Conservation (phyloP, 371 early-diverging fungal genomes). For the Mortierella sp. region DNA sequence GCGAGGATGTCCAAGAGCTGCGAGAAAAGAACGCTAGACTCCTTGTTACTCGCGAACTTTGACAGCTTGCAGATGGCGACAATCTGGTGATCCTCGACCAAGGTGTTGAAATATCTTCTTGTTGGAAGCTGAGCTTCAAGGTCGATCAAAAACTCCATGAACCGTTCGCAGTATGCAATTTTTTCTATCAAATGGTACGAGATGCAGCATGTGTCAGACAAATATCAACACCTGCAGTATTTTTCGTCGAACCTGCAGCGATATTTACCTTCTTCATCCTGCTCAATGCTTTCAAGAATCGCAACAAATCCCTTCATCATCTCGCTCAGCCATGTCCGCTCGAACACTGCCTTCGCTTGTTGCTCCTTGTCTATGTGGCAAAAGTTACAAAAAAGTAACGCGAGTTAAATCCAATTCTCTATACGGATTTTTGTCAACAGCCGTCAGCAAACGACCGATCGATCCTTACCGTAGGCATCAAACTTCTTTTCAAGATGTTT, state of each 20-base stretch:
- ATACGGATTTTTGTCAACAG: too few species aligned
- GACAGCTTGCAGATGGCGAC: slow-evolving; percentile 71
- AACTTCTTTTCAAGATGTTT: slow-evolving; percentile 69
- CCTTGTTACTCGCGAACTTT: slow-evolving; percentile 64
- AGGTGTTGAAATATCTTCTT: slow-evolving; percentile 85
- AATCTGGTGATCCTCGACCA: slow-evolving; percentile 88
- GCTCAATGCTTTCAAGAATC: slow-evolving; percentile 66
- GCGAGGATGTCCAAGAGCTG: slow-evolving; percentile 74
- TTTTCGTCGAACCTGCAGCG: not conserved
- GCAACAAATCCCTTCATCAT: slow-evolving; percentile 70
- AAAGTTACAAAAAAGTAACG: not conserved
- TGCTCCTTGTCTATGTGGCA: slow-evolving; percentile 59
- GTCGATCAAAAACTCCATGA: slow-evolving; percentile 89
- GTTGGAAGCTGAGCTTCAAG: slow-evolving; percentile 92
- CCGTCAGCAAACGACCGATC: not conserved
- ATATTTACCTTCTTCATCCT: slow-evolving; percentile 55
- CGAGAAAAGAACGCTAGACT: slow-evolving; percentile 65
- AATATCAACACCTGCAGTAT: not conserved
- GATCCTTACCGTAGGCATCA: slow-evolving; percentile 59
- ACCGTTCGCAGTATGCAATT: slow-evolving; percentile 77
- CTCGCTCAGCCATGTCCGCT: slow-evolving; percentile 70
- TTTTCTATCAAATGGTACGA: slow-evolving; percentile 48
- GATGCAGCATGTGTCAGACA: not conserved
- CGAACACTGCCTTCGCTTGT: slow-evolving; percentile 65
- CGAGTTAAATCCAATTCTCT: not conserved